Conservation (phyloP, 2,329 filamentous ascomycete genomes). For the Trichoderma sp. region DNA sequence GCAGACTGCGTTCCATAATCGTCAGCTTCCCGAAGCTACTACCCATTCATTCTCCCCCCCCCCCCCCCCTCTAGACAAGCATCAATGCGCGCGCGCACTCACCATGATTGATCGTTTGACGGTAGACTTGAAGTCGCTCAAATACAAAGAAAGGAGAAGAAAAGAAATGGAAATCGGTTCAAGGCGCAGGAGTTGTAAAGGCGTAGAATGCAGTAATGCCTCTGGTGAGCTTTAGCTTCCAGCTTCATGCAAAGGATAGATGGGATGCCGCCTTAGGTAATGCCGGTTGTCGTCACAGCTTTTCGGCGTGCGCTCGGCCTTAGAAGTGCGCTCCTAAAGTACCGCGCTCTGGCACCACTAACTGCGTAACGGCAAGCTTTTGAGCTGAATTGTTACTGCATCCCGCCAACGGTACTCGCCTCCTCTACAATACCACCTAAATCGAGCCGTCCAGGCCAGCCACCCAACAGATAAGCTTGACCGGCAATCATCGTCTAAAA, state of each 20-base stretch:
- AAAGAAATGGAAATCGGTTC: neutral
- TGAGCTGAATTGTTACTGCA: neutral
- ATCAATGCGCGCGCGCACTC: constrained; percentile 10
- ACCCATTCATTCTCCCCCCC: neutral
- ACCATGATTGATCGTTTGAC: neutral
- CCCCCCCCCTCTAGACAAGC: neutral
- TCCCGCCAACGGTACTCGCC: neutral
- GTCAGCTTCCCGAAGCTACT: constrained; percentile 9
- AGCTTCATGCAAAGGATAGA: neutral
- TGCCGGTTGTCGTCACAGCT: constrained; percentile 24
- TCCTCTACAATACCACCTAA: neutral
- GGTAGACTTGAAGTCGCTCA: constrained; percentile 11
- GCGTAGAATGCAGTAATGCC: neutral
- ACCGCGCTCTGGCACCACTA: neutral
- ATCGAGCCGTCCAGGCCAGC: neutral
- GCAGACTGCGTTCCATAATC: constrained; percentile 66
- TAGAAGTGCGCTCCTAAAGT: constrained; percentile 9
- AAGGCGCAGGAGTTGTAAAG: neutral
- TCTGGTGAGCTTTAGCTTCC: neutral
- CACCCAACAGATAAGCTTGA: neutral
- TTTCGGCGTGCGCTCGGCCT: constrained; percentile 13
- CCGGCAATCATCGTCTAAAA: constrained; percentile 1
- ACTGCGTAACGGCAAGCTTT: accelerated
- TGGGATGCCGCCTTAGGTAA: constrained; percentile 18
- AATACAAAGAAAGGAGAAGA: neutral